A percentile compares a stretch with the other conserved stretches of the same genome.
Conservation (phyloP, 164 flowering plant species). For the Aristolochia californica region DNA sequence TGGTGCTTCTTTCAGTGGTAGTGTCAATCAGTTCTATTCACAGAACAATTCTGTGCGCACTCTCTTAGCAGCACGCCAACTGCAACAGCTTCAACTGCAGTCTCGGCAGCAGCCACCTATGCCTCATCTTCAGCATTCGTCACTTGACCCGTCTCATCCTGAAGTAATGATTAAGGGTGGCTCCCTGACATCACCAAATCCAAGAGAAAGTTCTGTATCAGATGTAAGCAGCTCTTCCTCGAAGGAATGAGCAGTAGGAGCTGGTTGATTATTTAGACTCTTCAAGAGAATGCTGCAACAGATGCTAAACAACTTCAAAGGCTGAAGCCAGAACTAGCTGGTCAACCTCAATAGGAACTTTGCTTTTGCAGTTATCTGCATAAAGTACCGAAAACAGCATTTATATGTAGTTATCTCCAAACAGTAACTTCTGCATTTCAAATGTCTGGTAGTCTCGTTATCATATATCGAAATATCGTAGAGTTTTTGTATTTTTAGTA, state of each 20-base stretch:
- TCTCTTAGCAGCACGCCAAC: conserved; percentile 67
- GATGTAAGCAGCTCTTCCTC: conserved; percentile 15
- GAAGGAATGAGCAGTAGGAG: conserved; percentile 14
- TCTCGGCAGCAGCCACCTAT: conserved; percentile 82
- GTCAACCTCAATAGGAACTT: too few relatives aligned
- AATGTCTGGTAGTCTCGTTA: too few relatives aligned
- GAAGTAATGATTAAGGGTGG: conserved; percentile 35
- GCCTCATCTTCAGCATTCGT: conserved; percentile 27
- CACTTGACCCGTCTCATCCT: conserved; percentile 18
- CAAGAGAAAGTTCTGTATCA: conserved; percentile 19
- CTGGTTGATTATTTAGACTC: too few relatives aligned
- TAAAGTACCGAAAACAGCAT: too few relatives aligned
- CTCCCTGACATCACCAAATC: conserved; percentile 28
- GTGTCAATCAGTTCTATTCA: conserved; percentile 43
- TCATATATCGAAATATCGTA: too few relatives aligned
- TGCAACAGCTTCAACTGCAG: conserved; percentile 90
- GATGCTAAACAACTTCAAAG: too few relatives aligned
- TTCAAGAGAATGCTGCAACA: too few relatives aligned
- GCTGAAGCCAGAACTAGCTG: too few relatives aligned
- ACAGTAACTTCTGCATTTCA: too few relatives aligned
- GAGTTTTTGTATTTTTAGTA: too few relatives aligned
- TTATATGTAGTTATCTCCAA: too few relatives aligned
- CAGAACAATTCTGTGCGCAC: conserved; percentile 62
- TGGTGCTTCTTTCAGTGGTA: conserved; percentile 28
- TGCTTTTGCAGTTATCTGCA: too few relatives aligned